Conservation (phyloP, 441 rosid species). For the Adansonia grandidieri region DNA sequence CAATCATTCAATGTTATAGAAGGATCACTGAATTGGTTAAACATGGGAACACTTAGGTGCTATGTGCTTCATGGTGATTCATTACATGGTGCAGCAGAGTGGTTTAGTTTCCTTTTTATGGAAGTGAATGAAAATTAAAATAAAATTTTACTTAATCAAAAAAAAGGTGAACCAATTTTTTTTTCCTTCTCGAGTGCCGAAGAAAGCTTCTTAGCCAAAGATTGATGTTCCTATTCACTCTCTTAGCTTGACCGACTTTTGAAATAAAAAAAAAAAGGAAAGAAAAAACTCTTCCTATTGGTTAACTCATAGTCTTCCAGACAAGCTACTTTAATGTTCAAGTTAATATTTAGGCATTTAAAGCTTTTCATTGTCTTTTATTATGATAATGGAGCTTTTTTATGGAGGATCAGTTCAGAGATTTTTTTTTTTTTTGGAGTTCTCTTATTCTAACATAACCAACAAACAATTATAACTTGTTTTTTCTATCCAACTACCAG, state of each 20-base stretch:
- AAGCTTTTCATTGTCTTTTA: neutral
- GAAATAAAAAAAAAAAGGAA: no score
- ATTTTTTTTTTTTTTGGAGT: neutral
- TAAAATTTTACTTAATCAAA: neutral
- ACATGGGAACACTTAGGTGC: neutral
- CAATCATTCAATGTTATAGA: neutral
- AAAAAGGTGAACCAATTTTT: neutral
- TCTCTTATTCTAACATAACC: neutral
- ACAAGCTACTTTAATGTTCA: neutral
- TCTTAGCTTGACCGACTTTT: neutral
- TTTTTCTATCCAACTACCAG: constrained; percentile 39
- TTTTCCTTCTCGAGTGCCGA: neutral
- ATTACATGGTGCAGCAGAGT: neutral
- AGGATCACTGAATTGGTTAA: neutral
- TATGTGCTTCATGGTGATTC: neutral
- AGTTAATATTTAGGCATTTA: neutral
- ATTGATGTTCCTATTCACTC: neutral
- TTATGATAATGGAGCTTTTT: neutral
- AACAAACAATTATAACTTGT: neutral
- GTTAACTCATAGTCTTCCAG: no score
- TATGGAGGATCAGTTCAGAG: neutral
- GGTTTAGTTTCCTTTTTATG: neutral
- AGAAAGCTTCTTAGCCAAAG: neutral
- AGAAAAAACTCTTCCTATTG: no score
- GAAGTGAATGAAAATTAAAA: neutral